Conservation (phyloP, 768 basidiomycete species). For the Lanmaoa pseudosensibilis region DNA sequence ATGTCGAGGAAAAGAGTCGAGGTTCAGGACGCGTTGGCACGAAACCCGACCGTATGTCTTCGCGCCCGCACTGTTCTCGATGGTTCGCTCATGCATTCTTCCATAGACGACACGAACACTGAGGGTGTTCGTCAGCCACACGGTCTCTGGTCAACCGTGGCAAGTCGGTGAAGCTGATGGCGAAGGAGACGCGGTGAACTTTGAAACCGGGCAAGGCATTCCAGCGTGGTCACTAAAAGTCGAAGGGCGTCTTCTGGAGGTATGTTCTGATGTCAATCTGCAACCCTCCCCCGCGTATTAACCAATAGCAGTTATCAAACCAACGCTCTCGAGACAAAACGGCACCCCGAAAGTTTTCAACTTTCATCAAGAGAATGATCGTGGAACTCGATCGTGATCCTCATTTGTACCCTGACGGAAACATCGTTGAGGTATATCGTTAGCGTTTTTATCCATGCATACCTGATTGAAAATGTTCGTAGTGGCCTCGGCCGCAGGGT, state of each 20-base stretch:
- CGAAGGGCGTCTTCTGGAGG: slow-evolving; percentile 85
- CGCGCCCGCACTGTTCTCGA: neutral
- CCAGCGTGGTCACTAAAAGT: slow-evolving; percentile 87
- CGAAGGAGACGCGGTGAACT: slow-evolving; percentile 44
- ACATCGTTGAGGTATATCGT: slow-evolving; percentile 76
- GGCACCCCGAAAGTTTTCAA: slow-evolving; percentile 77
- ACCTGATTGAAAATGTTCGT: neutral
- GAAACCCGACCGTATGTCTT: slow-evolving; percentile 56
- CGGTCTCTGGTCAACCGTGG: slow-evolving; percentile 84
- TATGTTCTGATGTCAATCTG: slow-evolving; percentile 31
- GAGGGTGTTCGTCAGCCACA: slow-evolving; percentile 85
- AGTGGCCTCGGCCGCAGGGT: slow-evolving; percentile 67
- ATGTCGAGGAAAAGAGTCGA: slow-evolving; percentile 88
- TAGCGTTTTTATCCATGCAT: neutral
- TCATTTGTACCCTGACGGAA: slow-evolving; percentile 75
- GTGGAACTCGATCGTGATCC: slow-evolving; percentile 89
- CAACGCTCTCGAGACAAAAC: slow-evolving; percentile 63
- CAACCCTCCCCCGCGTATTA: neutral
- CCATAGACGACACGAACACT: slow-evolving; percentile 79
- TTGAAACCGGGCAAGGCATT: slow-evolving; percentile 86
- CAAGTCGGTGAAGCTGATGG: slow-evolving; percentile 51
- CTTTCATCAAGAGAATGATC: slow-evolving; percentile 78
- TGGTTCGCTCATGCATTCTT: slow-evolving; percentile 4
- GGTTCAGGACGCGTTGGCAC: slow-evolving; percentile 82
- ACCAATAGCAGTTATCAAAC: slow-evolving; percentile 48